Percentiles rank a stretch among this genome's conserved stretches.
Evolutionary conservation across 2,329 filamentous ascomycete genomes (phyloP).

Genomic region (Xylariaceae sp.): DNA sequence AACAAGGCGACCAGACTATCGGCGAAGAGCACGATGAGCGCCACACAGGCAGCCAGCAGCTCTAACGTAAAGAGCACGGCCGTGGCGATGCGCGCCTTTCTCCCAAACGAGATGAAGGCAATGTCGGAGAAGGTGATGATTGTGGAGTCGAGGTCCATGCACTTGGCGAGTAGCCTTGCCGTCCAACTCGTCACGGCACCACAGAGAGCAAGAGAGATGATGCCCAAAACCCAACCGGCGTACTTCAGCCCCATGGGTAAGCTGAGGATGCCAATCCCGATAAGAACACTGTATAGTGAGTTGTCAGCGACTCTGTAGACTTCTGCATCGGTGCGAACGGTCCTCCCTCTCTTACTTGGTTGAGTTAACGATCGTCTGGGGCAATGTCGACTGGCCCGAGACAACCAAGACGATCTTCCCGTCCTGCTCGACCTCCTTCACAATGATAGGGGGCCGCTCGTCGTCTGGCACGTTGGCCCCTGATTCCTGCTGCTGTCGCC

Average conservation of each 20-base stretch:
- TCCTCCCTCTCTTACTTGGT: conserved; percentile 54
- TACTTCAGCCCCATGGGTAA: conserved; percentile 83
- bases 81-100: conserved; percentile 71
- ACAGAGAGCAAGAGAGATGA: conserved; percentile 66
- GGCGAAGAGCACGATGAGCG: conserved; percentile 57
- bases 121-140: conserved; percentile 93
- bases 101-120: conserved; percentile 84
- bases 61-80: conserved; percentile 86
- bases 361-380: conserved; percentile 94
- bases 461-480: conserved; percentile 45
- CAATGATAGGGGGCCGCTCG: conserved; percentile 69
- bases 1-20: conserved; percentile 80
- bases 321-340: neutral
- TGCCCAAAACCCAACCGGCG: conserved; percentile 80
- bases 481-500: conserved; percentile 48
- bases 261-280: conserved; percentile 84
- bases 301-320: neutral
- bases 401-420: conserved; percentile 79
- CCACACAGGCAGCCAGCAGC: conserved; percentile 81
- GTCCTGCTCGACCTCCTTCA: conserved; percentile 84
- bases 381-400: conserved; percentile 89
- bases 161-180: conserved; percentile 76
- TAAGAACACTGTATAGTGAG: conserved; percentile 55
- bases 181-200: conserved; percentile 80
- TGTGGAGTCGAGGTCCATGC: conserved; percentile 76